Conservation (phyloP, 1,284 basidiomycete species). For the Heterobasidion irregulare region DNA sequence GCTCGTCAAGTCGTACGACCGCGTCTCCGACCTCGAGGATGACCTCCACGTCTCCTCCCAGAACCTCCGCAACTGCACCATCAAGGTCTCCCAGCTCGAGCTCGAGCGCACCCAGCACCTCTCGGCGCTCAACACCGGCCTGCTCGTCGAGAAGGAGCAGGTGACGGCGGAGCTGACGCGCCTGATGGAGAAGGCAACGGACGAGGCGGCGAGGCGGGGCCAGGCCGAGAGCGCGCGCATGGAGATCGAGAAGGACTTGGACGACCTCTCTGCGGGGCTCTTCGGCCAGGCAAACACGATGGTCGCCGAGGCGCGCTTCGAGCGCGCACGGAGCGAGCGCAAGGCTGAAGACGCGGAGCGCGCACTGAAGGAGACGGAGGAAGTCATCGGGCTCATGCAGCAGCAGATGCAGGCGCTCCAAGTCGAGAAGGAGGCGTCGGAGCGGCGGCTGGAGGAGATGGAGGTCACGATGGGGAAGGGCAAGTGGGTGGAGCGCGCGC, state of each 20-base stretch:
- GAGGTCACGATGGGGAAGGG: conserved; percentile 52
- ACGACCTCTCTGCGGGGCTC: conserved; percentile 85
- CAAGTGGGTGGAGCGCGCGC: conserved; percentile 47
- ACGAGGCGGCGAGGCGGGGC: conserved; percentile 87
- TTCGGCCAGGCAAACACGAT: conserved; percentile 88
- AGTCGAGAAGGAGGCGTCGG: conserved; percentile 53
- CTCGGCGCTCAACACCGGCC: conserved; percentile 70
- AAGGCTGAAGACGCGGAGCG: conserved; percentile 78
- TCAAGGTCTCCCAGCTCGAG: conserved; percentile 65
- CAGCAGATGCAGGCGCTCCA: conserved; percentile 72
- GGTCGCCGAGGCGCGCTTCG: conserved; percentile 87
- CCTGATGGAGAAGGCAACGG: conserved; percentile 89
- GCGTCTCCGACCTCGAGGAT: conserved; percentile 91
- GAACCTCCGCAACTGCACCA: conserved; percentile 46
- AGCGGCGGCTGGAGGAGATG: conserved; percentile 41
- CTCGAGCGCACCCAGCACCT: conserved; percentile 72
- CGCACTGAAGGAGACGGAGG: conserved; percentile 78
- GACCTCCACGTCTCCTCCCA: conserved; percentile 65
- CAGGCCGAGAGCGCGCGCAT: conserved; percentile 80
- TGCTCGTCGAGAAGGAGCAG: conserved; percentile 88
- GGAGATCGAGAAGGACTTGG: conserved; percentile 84
- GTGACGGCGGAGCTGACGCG: conserved; percentile 90
- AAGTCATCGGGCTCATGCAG: conserved; percentile 81
- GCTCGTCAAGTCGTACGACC: conserved; percentile 87
- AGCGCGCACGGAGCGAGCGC: conserved; percentile 68